Conservation (phyloP, 805 yeast species). For the Saccharomyces cerevisiae region DNA sequence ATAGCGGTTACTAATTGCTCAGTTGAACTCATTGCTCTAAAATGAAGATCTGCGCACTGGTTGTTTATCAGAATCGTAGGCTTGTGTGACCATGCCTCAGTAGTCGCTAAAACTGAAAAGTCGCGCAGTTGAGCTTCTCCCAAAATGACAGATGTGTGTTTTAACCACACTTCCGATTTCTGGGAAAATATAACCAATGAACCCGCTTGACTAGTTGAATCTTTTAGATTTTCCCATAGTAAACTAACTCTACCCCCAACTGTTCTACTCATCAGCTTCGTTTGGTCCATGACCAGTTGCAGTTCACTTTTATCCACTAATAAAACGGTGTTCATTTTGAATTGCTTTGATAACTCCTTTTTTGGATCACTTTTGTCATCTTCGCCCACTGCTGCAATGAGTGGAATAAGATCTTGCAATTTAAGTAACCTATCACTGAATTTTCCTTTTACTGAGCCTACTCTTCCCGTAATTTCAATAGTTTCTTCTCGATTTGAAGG, state of each 20-base stretch:
- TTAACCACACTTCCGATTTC: constrained; percentile 15
- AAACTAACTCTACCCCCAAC: constrained; percentile 14
- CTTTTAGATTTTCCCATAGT: constrained; percentile 16
- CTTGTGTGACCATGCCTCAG: constrained; percentile 10
- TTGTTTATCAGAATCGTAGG: constrained; percentile 13
- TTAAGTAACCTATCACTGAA: constrained; percentile 17
- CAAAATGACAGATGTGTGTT: constrained; percentile 11
- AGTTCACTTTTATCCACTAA: constrained; percentile 19
- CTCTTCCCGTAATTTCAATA: constrained; percentile 16
- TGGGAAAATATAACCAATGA: constrained; percentile 18
- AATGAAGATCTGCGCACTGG: constrained; percentile 16
- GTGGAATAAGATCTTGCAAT: constrained; percentile 4
- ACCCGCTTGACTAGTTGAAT: constrained; percentile 15
- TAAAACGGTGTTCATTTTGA: constrained; percentile 13
- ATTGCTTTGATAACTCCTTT: constrained; percentile 4
- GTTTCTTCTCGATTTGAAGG: constrained; percentile 11
- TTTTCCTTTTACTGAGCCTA: constrained; percentile 22
- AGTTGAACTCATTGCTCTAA: constrained; percentile 18
- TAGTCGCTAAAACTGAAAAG: constrained; percentile 13
- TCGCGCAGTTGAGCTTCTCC: constrained; percentile 17
- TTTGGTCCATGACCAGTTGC: constrained; percentile 11
- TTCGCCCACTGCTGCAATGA: constrained; percentile 2
- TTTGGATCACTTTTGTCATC: constrained; percentile 1
- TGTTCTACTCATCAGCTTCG: constrained; percentile 10
- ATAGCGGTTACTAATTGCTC: constrained; percentile 10